A percentile compares a stretch with the other conserved stretches of the same genome.
Evolutionary conservation across 257 asterid species (phyloP).

Genomic region (Henckelia pumila): DNA sequence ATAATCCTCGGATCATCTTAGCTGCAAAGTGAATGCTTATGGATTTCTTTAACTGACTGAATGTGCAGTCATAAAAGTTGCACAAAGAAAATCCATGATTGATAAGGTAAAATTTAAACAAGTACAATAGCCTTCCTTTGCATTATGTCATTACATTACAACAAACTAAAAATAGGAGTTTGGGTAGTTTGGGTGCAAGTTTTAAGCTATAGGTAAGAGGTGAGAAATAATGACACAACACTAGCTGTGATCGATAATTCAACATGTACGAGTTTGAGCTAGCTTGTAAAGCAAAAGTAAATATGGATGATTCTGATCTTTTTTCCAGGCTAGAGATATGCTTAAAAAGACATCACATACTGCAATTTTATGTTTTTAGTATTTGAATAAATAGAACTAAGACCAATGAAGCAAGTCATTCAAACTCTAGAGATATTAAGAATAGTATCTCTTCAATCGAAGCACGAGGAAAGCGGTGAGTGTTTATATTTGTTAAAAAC

Average conservation of each 20-base stretch:
- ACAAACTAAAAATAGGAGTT: too few relatives aligned
- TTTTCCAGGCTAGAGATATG: background rate
- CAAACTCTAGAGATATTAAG: background rate
- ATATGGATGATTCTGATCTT: background rate
- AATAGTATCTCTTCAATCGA: constrained; percentile 11
- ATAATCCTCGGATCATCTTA: background rate
- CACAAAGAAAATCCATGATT: too few relatives aligned
- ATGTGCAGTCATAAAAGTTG: too few relatives aligned
- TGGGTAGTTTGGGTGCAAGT: too few relatives aligned
- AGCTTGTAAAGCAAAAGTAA: background rate
- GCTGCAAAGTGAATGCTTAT: background rate
- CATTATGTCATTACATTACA: too few relatives aligned
- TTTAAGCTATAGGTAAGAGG: too few relatives aligned
- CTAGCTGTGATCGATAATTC: background rate
- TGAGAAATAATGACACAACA: background rate
- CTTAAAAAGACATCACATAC: background rate
- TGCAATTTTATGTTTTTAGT: background rate
- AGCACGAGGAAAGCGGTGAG: background rate
- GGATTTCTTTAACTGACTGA: background rate
- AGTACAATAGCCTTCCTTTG: too few relatives aligned
- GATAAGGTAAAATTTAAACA: too few relatives aligned
- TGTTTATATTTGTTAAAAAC: background rate
- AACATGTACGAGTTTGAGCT: background rate
- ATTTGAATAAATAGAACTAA: background rate
- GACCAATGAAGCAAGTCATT: background rate